Evolutionary conservation across 2,329 filamentous ascomycete genomes (phyloP).

Genomic region (Fusarium proliferatum): DNA sequence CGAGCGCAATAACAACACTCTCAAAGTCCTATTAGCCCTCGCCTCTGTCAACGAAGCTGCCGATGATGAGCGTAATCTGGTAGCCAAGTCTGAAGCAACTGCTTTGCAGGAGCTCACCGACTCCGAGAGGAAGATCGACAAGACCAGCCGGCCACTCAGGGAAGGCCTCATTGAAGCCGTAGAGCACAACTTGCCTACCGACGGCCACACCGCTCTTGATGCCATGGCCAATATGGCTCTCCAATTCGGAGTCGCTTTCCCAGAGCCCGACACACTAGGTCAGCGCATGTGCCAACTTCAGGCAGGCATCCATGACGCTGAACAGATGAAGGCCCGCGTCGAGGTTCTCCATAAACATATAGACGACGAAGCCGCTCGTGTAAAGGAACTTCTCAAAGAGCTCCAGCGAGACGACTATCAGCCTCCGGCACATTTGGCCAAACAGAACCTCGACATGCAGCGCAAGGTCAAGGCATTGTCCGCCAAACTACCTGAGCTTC

Average conservation of each 20-base stretch:
- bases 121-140: slow-evolving; percentile 42
- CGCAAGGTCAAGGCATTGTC: slow-evolving; percentile 75
- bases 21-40: slow-evolving; percentile 78
- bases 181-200: slow-evolving; percentile 64
- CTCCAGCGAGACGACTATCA: slow-evolving; percentile 62
- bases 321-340: slow-evolving; percentile 67
- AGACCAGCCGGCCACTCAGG: slow-evolving; percentile 35
- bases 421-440: slow-evolving; percentile 68
- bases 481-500: slow-evolving; percentile 71
- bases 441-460: slow-evolving; percentile 79
- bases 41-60: slow-evolving; percentile 81
- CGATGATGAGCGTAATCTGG: slow-evolving; percentile 73
- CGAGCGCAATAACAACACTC: slow-evolving; percentile 87
- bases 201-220: slow-evolving; percentile 67
- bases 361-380: slow-evolving; percentile 58
- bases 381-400: slow-evolving; percentile 54
- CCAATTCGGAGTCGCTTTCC: slow-evolving; percentile 61
- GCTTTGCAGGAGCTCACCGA: slow-evolving; percentile 64
- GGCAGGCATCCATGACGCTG: slow-evolving; percentile 62
- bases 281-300: slow-evolving; percentile 67
- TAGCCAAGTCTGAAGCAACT: slow-evolving; percentile 68
- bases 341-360: slow-evolving; percentile 67
- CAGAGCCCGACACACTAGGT: slow-evolving; percentile 62
- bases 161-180: slow-evolving; percentile 63
- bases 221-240: slow-evolving; percentile 66